Evolutionary conservation across 768 basidiomycete species (phyloP).

Genomic region (Hericium erinaceus): DNA sequence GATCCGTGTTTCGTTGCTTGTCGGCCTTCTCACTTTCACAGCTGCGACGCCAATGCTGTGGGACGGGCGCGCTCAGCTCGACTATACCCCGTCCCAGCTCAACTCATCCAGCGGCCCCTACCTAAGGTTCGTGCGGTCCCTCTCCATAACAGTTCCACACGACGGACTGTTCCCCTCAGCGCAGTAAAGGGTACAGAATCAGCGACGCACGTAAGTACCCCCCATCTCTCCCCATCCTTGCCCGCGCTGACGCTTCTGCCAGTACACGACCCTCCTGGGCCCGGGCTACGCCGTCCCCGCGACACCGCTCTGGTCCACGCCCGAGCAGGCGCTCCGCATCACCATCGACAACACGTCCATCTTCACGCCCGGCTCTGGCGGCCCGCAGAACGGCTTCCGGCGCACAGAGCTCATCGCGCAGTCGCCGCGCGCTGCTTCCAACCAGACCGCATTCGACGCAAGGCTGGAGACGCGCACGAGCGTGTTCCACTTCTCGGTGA

Average conservation of each 20-base stretch:
- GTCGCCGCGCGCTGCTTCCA: constrained; percentile 25
- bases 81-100: constrained; percentile 32
- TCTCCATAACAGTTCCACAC: too few species aligned
- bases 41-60: constrained; percentile 31
- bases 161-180: constrained; percentile 19
- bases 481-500: constrained; percentile 43
- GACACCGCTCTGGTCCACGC: constrained; percentile 42
- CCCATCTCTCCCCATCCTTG: not conserved
- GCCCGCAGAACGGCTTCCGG: constrained; percentile 47
- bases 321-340: constrained; percentile 42
- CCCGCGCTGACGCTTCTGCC: not conserved
- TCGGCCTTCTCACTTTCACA: constrained; percentile 1
- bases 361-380: constrained; percentile 40
- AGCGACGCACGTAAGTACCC: constrained; percentile 31
- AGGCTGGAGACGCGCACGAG: constrained; percentile 35
- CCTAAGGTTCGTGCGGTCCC: constrained; percentile 34
- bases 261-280: constrained; percentile 40
- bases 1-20: not conserved
- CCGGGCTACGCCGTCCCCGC: constrained; percentile 27
- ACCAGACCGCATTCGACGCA: constrained; percentile 22
- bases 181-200: constrained; percentile 45
- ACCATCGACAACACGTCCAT: constrained; percentile 50
- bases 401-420: constrained; percentile 52
- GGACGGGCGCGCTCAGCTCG: constrained; percentile 44
- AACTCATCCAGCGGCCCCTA: constrained; percentile 42